Conservation (phyloP, 1,284 basidiomycete genomes). For the Sparassis latifolia region DNA sequence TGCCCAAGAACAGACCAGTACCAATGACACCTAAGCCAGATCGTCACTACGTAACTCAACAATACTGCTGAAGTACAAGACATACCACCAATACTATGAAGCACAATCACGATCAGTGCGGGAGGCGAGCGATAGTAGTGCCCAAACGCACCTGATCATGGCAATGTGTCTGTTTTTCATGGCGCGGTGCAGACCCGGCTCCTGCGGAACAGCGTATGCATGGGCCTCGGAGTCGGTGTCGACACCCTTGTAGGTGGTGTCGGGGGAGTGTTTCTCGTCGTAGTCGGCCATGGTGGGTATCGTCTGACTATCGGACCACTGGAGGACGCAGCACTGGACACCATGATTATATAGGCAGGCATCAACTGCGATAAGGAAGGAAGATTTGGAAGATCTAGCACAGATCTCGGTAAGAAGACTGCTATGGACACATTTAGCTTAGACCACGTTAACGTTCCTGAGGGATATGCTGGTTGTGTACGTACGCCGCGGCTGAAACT, state of each 20-base stretch:
- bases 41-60: too few species aligned
- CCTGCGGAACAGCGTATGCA: neutral
- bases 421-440: too few species aligned
- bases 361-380: too few species aligned
- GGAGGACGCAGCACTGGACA: too few species aligned
- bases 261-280: neutral
- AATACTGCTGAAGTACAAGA: neutral
- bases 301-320: too few species aligned
- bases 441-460: too few species aligned
- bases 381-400: too few species aligned
- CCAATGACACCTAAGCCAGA: constrained; percentile 65
- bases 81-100: constrained; percentile 29
- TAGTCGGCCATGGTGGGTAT: neutral
- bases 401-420: too few species aligned
- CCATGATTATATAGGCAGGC: too few species aligned
- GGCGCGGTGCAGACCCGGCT: constrained; percentile 14
- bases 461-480: too few species aligned
- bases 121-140: neutral
- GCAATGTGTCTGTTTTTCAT: constrained; percentile 25
- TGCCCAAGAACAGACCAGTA: constrained; percentile 65
- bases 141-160: constrained; percentile 18
- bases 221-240: constrained; percentile 6
- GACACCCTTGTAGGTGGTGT: neutral
- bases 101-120: neutral
- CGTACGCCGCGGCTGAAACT: too few species aligned